Conservation (phyloP, 176 grass and related monocot species). For the Carex kokanica region DNA sequence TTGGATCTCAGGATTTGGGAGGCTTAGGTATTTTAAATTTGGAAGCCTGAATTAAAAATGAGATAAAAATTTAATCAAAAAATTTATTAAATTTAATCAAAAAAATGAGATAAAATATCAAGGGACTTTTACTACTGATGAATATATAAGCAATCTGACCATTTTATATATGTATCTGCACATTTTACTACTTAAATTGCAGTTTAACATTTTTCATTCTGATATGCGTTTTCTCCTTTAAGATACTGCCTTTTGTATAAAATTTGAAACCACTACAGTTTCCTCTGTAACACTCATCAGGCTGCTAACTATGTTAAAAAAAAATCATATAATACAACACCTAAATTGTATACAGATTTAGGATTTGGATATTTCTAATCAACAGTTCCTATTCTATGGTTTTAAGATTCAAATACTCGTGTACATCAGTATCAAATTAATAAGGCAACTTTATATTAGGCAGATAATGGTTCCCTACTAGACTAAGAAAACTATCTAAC, state of each 20-base stretch:
- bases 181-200: not conserved
- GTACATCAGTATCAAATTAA: not conserved
- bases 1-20: not conserved
- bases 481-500: not conserved
- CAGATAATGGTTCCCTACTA: not conserved
- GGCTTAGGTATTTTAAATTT: slow-evolving; percentile 7
- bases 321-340: not conserved
- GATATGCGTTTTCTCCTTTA: not conserved
- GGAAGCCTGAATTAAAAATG: slow-evolving; percentile 16
- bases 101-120: slow-evolving; percentile 13
- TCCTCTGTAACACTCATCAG: too few relatives aligned
- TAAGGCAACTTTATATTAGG: not conserved
- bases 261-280: too few relatives aligned
- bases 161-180: not conserved
- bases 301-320: not conserved
- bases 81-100: too few relatives aligned
- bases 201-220: not conserved
- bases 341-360: not conserved
- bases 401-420: not conserved
- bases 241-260: too few relatives aligned
- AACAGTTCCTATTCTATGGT: not conserved
- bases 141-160: not conserved
- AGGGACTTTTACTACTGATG: not conserved
- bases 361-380: not conserved
- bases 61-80: too few relatives aligned